phyloP scores from a whole-genome alignment of 805 yeast genomes.

The Candida andamanensis region DNA sequence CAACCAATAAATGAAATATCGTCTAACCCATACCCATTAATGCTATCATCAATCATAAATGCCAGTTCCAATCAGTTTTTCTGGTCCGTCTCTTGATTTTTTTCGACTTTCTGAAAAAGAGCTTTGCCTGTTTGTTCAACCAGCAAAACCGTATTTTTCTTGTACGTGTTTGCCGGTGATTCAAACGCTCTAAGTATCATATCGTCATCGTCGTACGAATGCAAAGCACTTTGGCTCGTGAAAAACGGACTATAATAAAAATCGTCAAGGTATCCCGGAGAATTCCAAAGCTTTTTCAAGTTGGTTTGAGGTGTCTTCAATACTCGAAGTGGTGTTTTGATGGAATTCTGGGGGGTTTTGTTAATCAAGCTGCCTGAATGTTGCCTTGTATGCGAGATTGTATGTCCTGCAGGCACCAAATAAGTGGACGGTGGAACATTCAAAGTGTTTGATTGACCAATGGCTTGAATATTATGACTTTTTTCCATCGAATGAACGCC shows the following conservation, averaged over 20 bases:
- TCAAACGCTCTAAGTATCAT: constrained; percentile 40
- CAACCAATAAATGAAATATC: too few relatives aligned
- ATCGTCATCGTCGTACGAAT: constrained; percentile 42
- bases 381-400: constrained; percentile 5
- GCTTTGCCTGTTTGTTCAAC: constrained; percentile 4
- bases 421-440: constrained; percentile 6
- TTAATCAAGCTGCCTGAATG: constrained; percentile 4
- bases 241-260: constrained; percentile 49
- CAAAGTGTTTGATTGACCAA: neutral
- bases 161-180: constrained; percentile 12
- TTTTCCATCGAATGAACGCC: neutral
- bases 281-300: constrained; percentile 54
- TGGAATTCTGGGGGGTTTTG: constrained; percentile 32
- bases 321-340: constrained; percentile 31
- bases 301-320: constrained; percentile 38
- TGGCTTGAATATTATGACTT: neutral
- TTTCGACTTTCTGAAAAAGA: constrained; percentile 6
- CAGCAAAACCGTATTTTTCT: neutral
- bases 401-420: constrained; percentile 5
- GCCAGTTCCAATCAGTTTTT: too few relatives aligned
- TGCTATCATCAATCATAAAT: neutral
- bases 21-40: neutral
- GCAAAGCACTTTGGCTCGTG: constrained; percentile 17
- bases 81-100: constrained; percentile 6
- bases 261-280: constrained; percentile 64